phyloP scores from a whole-genome alignment of 345 rosid genomes.

The Eutrema yunnanense region DNA sequence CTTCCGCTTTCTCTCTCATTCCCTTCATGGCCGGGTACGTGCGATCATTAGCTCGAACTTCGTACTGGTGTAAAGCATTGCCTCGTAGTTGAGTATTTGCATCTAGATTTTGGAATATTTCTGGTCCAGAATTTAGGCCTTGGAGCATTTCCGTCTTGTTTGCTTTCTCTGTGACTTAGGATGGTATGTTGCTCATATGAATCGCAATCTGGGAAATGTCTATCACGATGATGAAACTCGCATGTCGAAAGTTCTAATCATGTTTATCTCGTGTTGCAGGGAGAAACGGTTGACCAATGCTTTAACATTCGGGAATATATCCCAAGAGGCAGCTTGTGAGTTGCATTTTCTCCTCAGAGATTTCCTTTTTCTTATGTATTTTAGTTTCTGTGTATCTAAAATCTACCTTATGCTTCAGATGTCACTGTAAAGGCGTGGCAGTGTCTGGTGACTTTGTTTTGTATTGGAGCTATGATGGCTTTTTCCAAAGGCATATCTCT shows the following conservation, averaged over 20 bases:
- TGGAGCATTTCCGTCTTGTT: background rate
- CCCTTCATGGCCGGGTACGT: slow-evolving; percentile 50
- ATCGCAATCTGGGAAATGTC: background rate
- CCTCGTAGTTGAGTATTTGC: background rate
- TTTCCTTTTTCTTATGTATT: slow-evolving; percentile 5
- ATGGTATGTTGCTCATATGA: background rate
- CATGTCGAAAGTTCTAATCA: background rate
- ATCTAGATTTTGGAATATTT: background rate
- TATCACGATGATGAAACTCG: background rate
- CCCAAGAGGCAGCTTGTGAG: slow-evolving; percentile 71
- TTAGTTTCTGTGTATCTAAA: background rate
- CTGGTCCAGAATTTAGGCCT: background rate
- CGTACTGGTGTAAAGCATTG: background rate
- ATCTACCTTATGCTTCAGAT: slow-evolving; percentile 37
- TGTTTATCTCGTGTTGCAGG: slow-evolving; percentile 38
- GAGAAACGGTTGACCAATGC: slow-evolving; percentile 51
- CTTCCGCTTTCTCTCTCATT: slow-evolving; percentile 56
- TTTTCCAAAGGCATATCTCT: slow-evolving; percentile 58
- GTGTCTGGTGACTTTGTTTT: slow-evolving; percentile 39
- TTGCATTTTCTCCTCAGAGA: background rate
- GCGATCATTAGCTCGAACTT: background rate
- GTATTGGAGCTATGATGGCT: slow-evolving; percentile 54
- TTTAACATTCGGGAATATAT: slow-evolving; percentile 39
- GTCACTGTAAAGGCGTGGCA: slow-evolving; percentile 47
- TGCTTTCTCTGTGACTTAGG: background rate